Conservation (phyloP, 306 rosid genomes). For the Sesbania bispinosa region DNA sequence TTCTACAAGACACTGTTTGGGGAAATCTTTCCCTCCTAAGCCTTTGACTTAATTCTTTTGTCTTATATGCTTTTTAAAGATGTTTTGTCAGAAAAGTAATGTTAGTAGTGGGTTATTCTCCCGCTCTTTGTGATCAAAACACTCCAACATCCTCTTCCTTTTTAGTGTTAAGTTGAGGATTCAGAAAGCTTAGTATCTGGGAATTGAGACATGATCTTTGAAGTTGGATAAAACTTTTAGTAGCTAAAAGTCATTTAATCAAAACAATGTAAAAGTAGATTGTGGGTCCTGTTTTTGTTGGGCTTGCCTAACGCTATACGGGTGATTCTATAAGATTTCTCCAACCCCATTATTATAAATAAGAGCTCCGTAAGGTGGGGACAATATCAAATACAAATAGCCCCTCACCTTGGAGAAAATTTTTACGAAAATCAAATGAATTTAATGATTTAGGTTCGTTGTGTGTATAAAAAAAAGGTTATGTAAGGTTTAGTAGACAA, state of each 20-base stretch:
- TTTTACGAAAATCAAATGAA: no score
- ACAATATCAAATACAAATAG: no score
- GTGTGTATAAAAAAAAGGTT: no score
- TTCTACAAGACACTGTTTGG: conserved; percentile 43
- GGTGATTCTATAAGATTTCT: conserved; percentile 48
- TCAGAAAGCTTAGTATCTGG: conserved; percentile 13
- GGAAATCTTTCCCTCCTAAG: conserved; percentile 22
- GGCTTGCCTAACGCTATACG: conserved; percentile 46
- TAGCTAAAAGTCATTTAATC: conserved; percentile 40
- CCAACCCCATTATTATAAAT: conserved; percentile 40
- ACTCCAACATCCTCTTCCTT: neutral
- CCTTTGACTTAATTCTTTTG: conserved; percentile 45
- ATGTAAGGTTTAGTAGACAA: no score
- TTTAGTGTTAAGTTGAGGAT: conserved; percentile 25
- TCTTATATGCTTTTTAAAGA: conserved; percentile 35
- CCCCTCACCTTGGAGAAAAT: no score
- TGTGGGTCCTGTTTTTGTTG: conserved; percentile 63
- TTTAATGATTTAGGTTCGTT: no score
- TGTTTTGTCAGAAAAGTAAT: conserved; percentile 33
- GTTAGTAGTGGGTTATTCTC: conserved; percentile 22
- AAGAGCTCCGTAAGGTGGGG: conserved; percentile 32
- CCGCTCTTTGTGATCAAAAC: conserved; percentile 17
- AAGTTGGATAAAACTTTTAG: conserved; percentile 39
- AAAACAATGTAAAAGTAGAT: conserved; percentile 15
- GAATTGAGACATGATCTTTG: conserved; percentile 34